Conservation (phyloP, 2,329 filamentous ascomycete species). For the Achaetomium macrosporum region DNA sequence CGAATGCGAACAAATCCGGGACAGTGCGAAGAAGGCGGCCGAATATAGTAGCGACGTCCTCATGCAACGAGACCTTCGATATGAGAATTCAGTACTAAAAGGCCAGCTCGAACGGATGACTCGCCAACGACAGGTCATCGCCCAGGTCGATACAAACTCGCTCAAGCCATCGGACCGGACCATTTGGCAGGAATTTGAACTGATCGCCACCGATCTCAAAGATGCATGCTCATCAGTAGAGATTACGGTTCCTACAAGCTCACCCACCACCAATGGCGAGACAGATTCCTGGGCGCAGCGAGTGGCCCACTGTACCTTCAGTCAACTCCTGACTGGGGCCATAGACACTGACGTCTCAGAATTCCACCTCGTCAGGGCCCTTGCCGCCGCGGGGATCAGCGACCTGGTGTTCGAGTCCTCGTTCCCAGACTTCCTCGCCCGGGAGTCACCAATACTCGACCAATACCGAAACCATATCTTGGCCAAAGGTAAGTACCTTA, state of each 20-base stretch:
- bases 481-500: not conserved
- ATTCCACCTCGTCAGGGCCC: slow-evolving; percentile 1
- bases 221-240: slow-evolving; percentile 5
- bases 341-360: not conserved
- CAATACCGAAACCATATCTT: slow-evolving; percentile 12
- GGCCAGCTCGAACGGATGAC: not conserved
- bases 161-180: not conserved
- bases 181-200: slow-evolving; percentile 1
- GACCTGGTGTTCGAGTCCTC: slow-evolving; percentile 5
- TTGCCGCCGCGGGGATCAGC: slow-evolving; percentile 1
- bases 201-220: slow-evolving; percentile 1
- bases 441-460: slow-evolving; percentile 7
- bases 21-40: slow-evolving; percentile 1
- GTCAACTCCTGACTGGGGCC: not conserved
- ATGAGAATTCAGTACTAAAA: slow-evolving; percentile 1
- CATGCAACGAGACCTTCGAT: not conserved
- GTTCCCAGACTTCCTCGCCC: slow-evolving; percentile 6
- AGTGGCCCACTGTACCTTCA: not conserved
- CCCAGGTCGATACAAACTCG: not conserved
- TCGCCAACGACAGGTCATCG: slow-evolving; percentile 1
- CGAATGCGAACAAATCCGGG: not conserved
- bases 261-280: not conserved
- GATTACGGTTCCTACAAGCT: not conserved
- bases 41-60: not conserved
- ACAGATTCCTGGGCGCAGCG: not conserved